Percentiles rank a stretch among this genome's conserved stretches.
These are phyloP conservation scores for Sporodiniella umbellata DNA, from an alignment of 371 early-diverging fungal species.

Conservation along the genomic window DNA sequence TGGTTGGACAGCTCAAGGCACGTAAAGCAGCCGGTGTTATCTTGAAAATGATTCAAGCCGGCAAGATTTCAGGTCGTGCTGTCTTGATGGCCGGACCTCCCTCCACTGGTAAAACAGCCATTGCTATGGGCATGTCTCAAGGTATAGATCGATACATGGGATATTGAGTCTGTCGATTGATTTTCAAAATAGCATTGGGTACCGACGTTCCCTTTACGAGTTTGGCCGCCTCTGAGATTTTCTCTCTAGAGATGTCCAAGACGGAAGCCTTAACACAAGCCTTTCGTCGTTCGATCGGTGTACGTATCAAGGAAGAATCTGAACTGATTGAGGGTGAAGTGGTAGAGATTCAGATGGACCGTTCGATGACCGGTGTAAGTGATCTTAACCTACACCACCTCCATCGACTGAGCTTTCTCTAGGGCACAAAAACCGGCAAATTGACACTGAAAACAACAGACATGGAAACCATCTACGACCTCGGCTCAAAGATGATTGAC, in stretches of 20 bases:
- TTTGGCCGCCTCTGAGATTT: slow-evolving; percentile 96
- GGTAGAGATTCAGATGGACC: slow-evolving; percentile 95
- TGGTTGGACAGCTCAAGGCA: slow-evolving; percentile 97
- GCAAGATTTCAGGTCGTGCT: slow-evolving; percentile 97
- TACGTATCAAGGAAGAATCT: slow-evolving; percentile 97
- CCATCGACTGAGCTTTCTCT: no score
- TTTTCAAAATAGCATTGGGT: slow-evolving; percentile 76
- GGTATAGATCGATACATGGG: no score
- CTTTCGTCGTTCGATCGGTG: slow-evolving; percentile 94
- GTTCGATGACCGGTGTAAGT: slow-evolving; percentile 88
- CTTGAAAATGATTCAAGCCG: slow-evolving; percentile 90
- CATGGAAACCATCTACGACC: slow-evolving; percentile 99
- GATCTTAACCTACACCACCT: no score
- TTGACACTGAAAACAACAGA: slow-evolving; percentile 98
- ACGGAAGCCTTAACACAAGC: slow-evolving; percentile 99
- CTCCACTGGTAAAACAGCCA: slow-evolving; percentile 96
- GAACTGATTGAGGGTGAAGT: slow-evolving; percentile 99
- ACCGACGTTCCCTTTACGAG: slow-evolving; percentile 95
- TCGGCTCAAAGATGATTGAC: slow-evolving; percentile 98
- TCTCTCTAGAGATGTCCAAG: slow-evolving; percentile 97
- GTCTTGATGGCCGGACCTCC: slow-evolving; percentile 98
- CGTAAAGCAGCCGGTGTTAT: slow-evolving; percentile 96
- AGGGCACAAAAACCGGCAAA: slow-evolving; percentile 92
- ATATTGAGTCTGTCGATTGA: no score
- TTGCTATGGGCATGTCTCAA: slow-evolving; percentile 94